A percentile compares a stretch with the other conserved stretches of the same genome.
Evolutionary conservation across 2,329 filamentous ascomycete species (phyloP).

Genomic region (Mollisiaceae sp.): DNA sequence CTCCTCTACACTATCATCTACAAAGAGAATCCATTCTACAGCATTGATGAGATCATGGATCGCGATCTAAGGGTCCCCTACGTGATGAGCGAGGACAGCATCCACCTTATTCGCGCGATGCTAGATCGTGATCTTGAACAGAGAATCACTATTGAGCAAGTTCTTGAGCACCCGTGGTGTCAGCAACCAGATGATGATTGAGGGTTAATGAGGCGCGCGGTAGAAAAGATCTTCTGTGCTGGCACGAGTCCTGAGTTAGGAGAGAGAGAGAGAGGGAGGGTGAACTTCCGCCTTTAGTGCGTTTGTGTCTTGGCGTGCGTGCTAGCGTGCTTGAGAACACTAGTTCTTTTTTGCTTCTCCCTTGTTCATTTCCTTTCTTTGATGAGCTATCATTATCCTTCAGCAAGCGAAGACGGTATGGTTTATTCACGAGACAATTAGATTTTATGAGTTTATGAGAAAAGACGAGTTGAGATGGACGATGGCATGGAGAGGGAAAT

Average conservation of each 20-base stretch:
- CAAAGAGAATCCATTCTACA: constrained; percentile 99
- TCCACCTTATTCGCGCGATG: constrained; percentile 90
- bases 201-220: constrained; percentile 29
- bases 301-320: not conserved
- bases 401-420: not conserved
- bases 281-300: constrained; percentile 7
- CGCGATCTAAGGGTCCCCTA: constrained; percentile 92
- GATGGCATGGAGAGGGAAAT: constrained; percentile 8
- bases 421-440: constrained; percentile 9
- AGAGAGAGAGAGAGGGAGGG: not conserved
- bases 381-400: constrained; percentile 4
- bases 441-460: constrained; percentile 20
- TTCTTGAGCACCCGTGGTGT: constrained; percentile 85
- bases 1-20: constrained; percentile 98
- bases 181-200: constrained; percentile 34
- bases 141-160: constrained; percentile 84
- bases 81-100: constrained; percentile 86
- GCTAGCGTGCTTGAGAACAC: constrained; percentile 2
- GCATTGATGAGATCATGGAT: constrained; percentile 98
- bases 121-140: constrained; percentile 86
- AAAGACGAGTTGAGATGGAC: not conserved
- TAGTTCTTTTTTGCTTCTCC: constrained; percentile 12
- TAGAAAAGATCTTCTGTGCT: constrained; percentile 17
- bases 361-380: not conserved
- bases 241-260: not conserved